phyloP scores from a whole-genome alignment of 2,329 filamentous ascomycete species.

The Apiospora pterosperma region DNA sequence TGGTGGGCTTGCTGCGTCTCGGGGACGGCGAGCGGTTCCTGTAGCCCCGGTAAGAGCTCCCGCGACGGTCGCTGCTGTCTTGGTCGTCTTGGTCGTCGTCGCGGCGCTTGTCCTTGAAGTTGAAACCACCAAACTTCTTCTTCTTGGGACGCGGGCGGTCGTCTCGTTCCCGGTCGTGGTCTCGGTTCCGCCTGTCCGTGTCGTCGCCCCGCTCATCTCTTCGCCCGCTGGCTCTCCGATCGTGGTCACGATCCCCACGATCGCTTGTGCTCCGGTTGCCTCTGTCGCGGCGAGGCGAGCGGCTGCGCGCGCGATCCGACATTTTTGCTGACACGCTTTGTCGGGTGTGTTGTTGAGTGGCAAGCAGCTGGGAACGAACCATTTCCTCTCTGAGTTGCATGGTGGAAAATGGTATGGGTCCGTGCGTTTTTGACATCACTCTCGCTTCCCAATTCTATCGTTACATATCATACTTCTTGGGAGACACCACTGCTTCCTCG shows the following conservation, averaged over 20 bases:
- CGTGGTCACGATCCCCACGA: constrained; percentile 7
- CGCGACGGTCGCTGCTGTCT: constrained; percentile 33
- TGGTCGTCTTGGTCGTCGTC: constrained; percentile 43
- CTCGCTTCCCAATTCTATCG: too few relatives aligned
- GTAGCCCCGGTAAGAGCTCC: constrained; percentile 50
- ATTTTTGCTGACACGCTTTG: neutral
- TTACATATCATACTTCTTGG: too few relatives aligned
- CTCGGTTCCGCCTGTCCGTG: neutral
- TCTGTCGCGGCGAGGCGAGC: constrained; percentile 6
- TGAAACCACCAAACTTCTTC: constrained; percentile 48
- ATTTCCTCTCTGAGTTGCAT: too few relatives aligned
- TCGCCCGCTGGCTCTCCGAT: constrained; percentile 12
- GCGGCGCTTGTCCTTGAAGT: constrained; percentile 49
- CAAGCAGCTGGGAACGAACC: too few relatives aligned
- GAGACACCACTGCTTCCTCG: too few relatives aligned
- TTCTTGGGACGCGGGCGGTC: constrained; percentile 22
- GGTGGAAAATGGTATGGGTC: neutral
- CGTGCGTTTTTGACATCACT: neutral
- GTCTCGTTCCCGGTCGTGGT: neutral
- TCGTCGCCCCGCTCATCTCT: constrained; percentile 13
- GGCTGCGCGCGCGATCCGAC: constrained; percentile 6
- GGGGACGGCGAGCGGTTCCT: constrained; percentile 37
- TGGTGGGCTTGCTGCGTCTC: constrained; percentile 31
- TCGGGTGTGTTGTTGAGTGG: neutral
- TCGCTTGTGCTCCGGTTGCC: neutral